Percentiles rank a stretch among this genome's conserved stretches.
These are phyloP conservation scores for Pythium phragmitis DNA, from an alignment of 352 stramenopile genomes.

Conservation along the genomic window DNA sequence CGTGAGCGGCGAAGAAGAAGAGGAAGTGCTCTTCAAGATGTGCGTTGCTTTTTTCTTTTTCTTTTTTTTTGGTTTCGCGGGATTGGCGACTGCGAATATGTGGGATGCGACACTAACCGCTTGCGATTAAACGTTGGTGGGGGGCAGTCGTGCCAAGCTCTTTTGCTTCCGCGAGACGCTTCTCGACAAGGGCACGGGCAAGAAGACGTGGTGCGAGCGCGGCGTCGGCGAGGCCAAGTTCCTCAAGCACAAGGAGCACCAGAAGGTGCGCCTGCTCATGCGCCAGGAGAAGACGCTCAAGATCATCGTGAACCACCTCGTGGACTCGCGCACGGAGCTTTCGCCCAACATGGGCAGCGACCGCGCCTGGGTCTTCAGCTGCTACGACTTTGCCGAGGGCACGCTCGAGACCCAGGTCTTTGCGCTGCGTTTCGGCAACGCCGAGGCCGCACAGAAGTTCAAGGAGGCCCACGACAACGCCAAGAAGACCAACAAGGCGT, in stretches of 20 bases:
- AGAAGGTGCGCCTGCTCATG: constrained; percentile 96
- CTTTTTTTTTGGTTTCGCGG: not conserved
- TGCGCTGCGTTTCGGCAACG: constrained; percentile 93
- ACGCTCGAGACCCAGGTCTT: constrained; percentile 91
- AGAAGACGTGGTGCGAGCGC: constrained; percentile 97
- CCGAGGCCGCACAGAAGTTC: constrained; percentile 96
- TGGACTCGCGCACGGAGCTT: constrained; percentile 95
- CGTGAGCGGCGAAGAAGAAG: constrained; percentile 97
- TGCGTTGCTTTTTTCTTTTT: constrained; percentile 32
- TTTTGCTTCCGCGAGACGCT: constrained; percentile 97
- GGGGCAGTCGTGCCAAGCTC: constrained; percentile 90
- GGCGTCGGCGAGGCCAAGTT: constrained; percentile 96
- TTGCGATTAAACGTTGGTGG: not conserved
- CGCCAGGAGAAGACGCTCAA: constrained; percentile 99
- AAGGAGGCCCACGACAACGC: constrained; percentile 94
- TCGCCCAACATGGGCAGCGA: constrained; percentile 96
- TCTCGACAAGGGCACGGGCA: constrained; percentile 97
- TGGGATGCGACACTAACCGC: not conserved
- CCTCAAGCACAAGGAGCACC: constrained; percentile 95
- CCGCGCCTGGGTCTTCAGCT: constrained; percentile 97
- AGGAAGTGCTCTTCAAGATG: constrained; percentile 94
- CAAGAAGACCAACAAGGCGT: constrained; percentile 94
- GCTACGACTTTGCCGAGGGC: constrained; percentile 97
- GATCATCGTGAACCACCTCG: constrained; percentile 97
- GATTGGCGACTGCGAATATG: not conserved